These are phyloP conservation scores for Phlebiopsis gigantea DNA, from an alignment of 768 basidiomycete species.

Conservation along the genomic window DNA sequence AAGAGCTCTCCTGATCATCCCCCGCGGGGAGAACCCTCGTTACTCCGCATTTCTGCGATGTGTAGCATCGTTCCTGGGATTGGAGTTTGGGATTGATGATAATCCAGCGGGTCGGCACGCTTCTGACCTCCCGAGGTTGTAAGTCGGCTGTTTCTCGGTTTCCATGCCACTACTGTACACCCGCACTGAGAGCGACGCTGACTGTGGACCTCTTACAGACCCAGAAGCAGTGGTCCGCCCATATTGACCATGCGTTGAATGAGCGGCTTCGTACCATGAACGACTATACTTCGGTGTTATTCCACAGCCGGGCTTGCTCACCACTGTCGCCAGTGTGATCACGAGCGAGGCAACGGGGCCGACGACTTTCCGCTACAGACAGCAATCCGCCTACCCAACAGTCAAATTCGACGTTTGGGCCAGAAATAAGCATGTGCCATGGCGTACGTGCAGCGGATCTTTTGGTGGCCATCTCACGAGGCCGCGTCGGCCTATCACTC, in stretches of 20 bases:
- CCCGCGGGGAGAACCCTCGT: not conserved
- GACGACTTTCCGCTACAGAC: conserved; percentile 20
- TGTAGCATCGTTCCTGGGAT: not conserved
- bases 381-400: not conserved
- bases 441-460: not conserved
- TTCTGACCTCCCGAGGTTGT: conserved; percentile 8
- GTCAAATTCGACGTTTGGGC: not conserved
- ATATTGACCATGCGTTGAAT: not conserved
- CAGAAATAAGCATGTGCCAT: conserved; percentile 8
- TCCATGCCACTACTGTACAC: not conserved
- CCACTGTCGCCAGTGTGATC: conserved; percentile 12
- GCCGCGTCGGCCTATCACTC: conserved; percentile 6
- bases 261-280: not conserved
- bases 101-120: not conserved
- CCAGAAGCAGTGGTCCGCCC: not conserved
- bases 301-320: not conserved
- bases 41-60: not conserved
- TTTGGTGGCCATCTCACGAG: conserved; percentile 9
- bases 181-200: not conserved
- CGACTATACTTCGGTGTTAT: conserved; percentile 12
- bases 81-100: not conserved
- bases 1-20: not conserved
- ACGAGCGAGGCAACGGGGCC: conserved; percentile 19
- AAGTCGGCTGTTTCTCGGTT: conserved; percentile 13
- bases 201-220: not conserved